Percentiles rank a stretch among this genome's conserved stretches.
phyloP scores from a whole-genome alignment of 2,329 filamentous ascomycete genomes.

The Exserohilum rostratum region DNA sequence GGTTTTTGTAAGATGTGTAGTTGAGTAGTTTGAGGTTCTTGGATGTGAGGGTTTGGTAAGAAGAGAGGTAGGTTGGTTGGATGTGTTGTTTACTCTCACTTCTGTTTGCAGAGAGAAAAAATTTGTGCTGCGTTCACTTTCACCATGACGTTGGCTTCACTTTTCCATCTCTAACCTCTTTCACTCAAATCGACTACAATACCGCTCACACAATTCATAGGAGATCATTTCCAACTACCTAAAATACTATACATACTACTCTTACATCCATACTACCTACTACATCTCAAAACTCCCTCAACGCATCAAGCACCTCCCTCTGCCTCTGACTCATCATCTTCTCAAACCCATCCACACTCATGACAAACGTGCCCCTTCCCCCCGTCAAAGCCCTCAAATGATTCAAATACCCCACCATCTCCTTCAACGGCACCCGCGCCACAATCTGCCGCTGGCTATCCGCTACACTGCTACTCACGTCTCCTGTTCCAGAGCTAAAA shows the following conservation, averaged over 20 bases:
- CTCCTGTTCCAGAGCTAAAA: constrained; percentile 59
- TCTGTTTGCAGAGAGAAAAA: too few relatives aligned
- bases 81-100: background rate
- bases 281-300: constrained; percentile 35
- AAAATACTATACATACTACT: background rate
- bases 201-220: too few relatives aligned
- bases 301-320: constrained; percentile 57
- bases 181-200: too few relatives aligned
- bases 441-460: constrained; percentile 65
- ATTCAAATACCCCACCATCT: constrained; percentile 95
- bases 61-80: background rate
- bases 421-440: constrained; percentile 88
- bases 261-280: background rate
- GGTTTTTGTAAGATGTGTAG: too few relatives aligned
- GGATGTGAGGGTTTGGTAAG: background rate
- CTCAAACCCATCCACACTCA: constrained; percentile 75
- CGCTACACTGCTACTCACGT: constrained; percentile 23
- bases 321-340: constrained; percentile 67
- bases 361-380: constrained; percentile 78
- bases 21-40: too few relatives aligned
- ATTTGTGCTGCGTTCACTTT: too few relatives aligned
- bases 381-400: constrained; percentile 87
- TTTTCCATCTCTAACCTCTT: too few relatives aligned
- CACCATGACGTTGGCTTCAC: too few relatives aligned
- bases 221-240: background rate